These are phyloP conservation scores for Phytophthora fragariae DNA, from an alignment of 352 stramenopile genomes.

Conservation along the genomic window DNA sequence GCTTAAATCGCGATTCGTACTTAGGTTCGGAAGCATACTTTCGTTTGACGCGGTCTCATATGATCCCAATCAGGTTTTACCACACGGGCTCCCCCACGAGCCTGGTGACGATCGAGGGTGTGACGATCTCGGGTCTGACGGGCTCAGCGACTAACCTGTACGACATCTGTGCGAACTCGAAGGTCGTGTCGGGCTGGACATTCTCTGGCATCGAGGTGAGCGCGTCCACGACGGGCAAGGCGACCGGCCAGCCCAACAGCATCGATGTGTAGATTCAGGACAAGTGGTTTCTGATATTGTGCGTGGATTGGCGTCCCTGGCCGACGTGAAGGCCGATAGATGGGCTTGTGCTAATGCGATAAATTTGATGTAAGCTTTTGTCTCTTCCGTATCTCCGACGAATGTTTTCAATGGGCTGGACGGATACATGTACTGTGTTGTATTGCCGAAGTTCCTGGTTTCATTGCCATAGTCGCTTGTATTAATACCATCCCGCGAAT, in stretches of 20 bases:
- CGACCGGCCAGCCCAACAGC: slow-evolving; percentile 13
- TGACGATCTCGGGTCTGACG: slow-evolving; percentile 24
- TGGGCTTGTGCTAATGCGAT: not conserved
- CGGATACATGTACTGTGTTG: too few species aligned
- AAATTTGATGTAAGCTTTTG: not conserved
- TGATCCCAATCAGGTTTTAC: too few species aligned
- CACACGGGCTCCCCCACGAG: slow-evolving; percentile 32
- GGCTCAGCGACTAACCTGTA: slow-evolving; percentile 36
- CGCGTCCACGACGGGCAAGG: slow-evolving; percentile 2
- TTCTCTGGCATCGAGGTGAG: slow-evolving; percentile 20
- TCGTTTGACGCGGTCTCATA: too few species aligned
- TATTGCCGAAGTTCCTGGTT: too few species aligned
- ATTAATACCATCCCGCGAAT: too few species aligned
- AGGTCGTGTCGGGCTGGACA: slow-evolving; percentile 28
- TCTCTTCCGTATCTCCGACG: too few species aligned
- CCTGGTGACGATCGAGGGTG: slow-evolving; percentile 13
- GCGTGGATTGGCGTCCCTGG: not conserved
- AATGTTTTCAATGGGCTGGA: too few species aligned
- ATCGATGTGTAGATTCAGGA: not conserved
- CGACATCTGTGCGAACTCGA: slow-evolving; percentile 33
- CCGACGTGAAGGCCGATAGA: not conserved
- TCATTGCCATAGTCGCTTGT: not conserved
- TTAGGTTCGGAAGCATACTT: too few species aligned
- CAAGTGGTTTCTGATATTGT: not conserved
- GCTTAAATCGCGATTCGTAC: too few species aligned